These are phyloP conservation scores for Fusarium transvaalense DNA, from an alignment of 2,329 filamentous ascomycete genomes.

Conservation along the genomic window DNA sequence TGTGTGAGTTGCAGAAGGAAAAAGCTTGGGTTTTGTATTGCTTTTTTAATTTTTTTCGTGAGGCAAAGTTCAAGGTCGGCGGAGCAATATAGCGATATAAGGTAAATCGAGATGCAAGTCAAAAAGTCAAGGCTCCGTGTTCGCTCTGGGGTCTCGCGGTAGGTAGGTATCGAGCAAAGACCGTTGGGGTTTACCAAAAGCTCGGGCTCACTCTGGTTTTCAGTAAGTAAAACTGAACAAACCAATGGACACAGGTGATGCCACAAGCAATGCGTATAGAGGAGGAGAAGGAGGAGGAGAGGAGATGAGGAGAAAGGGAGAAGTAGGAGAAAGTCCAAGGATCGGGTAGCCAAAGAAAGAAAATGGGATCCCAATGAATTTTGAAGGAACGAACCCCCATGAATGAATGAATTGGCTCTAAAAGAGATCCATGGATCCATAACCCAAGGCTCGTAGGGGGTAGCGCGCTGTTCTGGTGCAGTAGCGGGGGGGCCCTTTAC, in stretches of 20 bases:
- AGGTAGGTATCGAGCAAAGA: conserved; percentile 10
- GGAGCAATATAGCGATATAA: conserved; percentile 24
- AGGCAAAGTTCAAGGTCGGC: conserved; percentile 7
- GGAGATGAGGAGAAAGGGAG: conserved; percentile 15
- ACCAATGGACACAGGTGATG: conserved; percentile 5
- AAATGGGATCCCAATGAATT: conserved; percentile 44
- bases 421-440: conserved; percentile 38
- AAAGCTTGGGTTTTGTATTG: not conserved
- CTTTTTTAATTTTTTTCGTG: conserved; percentile 1
- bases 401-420: conserved; percentile 42
- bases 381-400: conserved; percentile 38
- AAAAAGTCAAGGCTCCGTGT: conserved; percentile 9
- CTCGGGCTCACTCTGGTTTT: conserved; percentile 1
- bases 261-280: conserved; percentile 1
- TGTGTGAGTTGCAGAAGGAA: not conserved
- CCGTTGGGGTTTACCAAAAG: conserved; percentile 15
- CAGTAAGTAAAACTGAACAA: conserved; percentile 15
- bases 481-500: conserved; percentile 34
- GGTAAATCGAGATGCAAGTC: conserved; percentile 29
- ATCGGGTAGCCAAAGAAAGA: conserved; percentile 39
- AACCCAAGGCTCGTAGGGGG: conserved; percentile 35
- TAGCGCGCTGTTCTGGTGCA: conserved; percentile 20
- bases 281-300: conserved; percentile 10
- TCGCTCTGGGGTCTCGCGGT: conserved; percentile 19
- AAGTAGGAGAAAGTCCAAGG: conserved; percentile 26